Base-by-base conservation (phyloP, 2,329 filamentous ascomycete genomes). In the Meredithiella fracta region DNA sequence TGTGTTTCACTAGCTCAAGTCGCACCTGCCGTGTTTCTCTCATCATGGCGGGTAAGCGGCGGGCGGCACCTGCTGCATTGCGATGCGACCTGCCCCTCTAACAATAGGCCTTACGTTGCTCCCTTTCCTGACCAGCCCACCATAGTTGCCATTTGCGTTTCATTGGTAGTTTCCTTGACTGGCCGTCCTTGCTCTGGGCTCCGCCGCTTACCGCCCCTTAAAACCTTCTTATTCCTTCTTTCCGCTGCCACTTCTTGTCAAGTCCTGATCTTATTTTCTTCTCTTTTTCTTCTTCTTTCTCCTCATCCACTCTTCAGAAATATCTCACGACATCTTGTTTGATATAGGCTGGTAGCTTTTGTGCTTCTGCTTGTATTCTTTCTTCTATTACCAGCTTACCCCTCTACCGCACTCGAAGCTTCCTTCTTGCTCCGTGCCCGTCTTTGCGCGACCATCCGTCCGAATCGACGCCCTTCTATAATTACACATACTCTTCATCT, bases 191-290 rank as follows among this genome's bases (percentile, higher is more conserved):
- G 40, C 40, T 22, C 20, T 44, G 40, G 40, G 38, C 38, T 55
- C 53, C 47, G 54, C 38, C 47, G 47, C 50, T 25, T 51, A 31
- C 25, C 25, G 15, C 25, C 58, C 58, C 52, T 54, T 59, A 54
- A 57, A 54, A 54, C 29, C 58, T 55, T 55, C 56, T 55, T 52
- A 51, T 51, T 54, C 52, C 49, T 51, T 53, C 56, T 56, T 47
- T 49, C 26, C 40, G 40, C 40, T n/a, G 20, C 17, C n/a, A 7
- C 40, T 22, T 44, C 2, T 44, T 22, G 37, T 22, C 8, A n/a
- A 44, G 40, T 44, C 20, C 7, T n/a, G 31, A 34, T 56, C 52
- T 54, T 52, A 51, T 26, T 47, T 34, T 40, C 53, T 52, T 56
- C 38, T 57, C 54, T 42, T 53, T 47, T 44, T 50, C 23, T 56